Evolutionary conservation across 225 moss, liverwort and hornwort species (phyloP).

Genomic region (Pseudisothecium myosuroides): DNA sequence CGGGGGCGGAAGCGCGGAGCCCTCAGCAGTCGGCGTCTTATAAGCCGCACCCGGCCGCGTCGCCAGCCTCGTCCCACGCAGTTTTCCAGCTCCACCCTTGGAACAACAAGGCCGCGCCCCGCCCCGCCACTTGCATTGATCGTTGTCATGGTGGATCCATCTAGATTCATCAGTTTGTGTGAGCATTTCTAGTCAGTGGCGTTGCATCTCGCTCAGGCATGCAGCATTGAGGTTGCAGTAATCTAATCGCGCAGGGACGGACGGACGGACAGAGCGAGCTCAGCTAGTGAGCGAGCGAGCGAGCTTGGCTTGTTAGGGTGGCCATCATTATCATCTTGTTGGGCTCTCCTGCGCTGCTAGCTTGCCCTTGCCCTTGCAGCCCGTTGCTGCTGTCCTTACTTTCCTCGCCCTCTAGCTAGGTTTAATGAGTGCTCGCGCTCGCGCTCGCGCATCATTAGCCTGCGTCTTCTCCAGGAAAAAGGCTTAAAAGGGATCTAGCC

Average conservation of each 20-base stretch:
- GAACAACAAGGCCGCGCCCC: background rate
- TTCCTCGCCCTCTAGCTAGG: background rate
- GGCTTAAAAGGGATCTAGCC: constrained; percentile 32
- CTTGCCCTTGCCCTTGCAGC: background rate
- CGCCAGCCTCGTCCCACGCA: background rate
- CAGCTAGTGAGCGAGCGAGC: background rate
- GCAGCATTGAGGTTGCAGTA: background rate
- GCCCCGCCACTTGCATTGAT: background rate
- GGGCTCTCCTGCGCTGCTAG: background rate
- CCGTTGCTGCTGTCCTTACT: background rate
- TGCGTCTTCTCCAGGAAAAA: background rate
- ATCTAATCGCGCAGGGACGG: background rate
- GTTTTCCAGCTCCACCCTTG: background rate
- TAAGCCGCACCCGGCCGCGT: constrained; percentile 16
- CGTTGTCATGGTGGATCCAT: background rate
- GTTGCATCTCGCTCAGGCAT: background rate
- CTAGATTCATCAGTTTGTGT: background rate
- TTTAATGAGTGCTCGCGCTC: constrained; percentile 13
- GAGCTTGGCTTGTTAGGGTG: background rate
- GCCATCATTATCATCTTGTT: constrained; percentile 13
- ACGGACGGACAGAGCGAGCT: background rate
- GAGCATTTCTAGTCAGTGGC: background rate
- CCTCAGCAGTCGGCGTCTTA: constrained; percentile 31
- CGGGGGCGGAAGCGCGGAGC: background rate
- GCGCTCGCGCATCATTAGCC: constrained; percentile 8